Base-by-base conservation (phyloP, 352 stramenopile species). In the Saprolegnia parasitica region DNA sequence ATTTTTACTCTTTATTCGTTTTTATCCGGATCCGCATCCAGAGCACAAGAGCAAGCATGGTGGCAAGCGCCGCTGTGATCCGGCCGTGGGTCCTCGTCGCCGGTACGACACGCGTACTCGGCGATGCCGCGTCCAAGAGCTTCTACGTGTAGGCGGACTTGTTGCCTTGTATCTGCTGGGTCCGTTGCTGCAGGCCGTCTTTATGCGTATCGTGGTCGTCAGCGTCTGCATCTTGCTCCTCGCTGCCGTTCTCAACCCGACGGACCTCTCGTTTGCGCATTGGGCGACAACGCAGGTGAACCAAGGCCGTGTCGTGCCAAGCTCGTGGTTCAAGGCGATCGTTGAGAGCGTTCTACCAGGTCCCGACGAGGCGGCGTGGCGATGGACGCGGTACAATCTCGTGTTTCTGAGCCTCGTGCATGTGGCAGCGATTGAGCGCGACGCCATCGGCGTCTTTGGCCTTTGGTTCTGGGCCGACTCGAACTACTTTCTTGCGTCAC, bases 381-480 rank as follows among this genome's bases (percentile, higher is more conserved):
- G 71, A 10, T 93, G 86, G 86, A 75, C 73, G 18, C 78, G 78
- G 32, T 65, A 90, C 61, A 92, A 92, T 45, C 76, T 72, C 8
- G 26, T 90, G 9, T 65, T 79, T 23, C 90, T 88, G 67, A 90
- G 78, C 21, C 76, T 93, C 49, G 83, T 86, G 37, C 77, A 83
- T 56, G 82, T 93, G 9, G 77, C 80, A 20, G 74, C 79, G 18
- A 71, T 83, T 65, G 77, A 93, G 40, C 77, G 83, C 21, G 81
- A 88, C 54, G 86, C 86, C 11, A 76, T 93, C 40, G 86, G 86
- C 15, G 71, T 79, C 60, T 82, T 89, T 46, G 84, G 84, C 23
- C 73, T 76, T 9, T 93, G 86, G 86, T 79, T 80, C 65, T 93
- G 86, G 86, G 84, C 78, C 18, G 86, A 92, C 71, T 73, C 78